Evolutionary conservation across 768 basidiomycete genomes (phyloP), one percentile per base, ranked within the genome.

Genomic region (Epithele typhae): DNA sequence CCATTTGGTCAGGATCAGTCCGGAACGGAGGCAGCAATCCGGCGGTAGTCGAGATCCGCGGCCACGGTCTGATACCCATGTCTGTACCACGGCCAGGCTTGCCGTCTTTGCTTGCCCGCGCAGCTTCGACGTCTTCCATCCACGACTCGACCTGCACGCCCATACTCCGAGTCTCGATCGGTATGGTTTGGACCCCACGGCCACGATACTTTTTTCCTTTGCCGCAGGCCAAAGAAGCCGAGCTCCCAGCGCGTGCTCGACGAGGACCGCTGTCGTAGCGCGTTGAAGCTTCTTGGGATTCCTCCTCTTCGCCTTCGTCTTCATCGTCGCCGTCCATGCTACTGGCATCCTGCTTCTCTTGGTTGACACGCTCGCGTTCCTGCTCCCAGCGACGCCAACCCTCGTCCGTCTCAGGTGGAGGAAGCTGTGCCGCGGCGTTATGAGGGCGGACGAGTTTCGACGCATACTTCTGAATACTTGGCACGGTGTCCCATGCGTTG

Each of bases 401-500:
- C 27, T 58, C 68, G 32, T 72, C 74, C 18, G 42, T 30, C 41
- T 75, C 76, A 48, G 77, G 77, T 6, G 75, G 69, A 39, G 82
- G 77, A 5, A 73, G 72, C 4, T 70, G 68, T 39, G 76, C 59
- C 5, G 61, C 39, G n/a, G 50, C 35, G 18, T 67, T 68, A 5
- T 72, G 60, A n/a, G 82, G 75, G 43, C 78, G 71, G 27, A 75
- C 76, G 25, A 83, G 67, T 51, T 72, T 73, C 12, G 77, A 73
- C 1, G 84, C 84, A 64, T 93, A 91, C 49, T 74, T 77, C 53
- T 86, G 81, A 46, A 92, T 92, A 50, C 81, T 82, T 6, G 90
- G 87, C 19, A 87, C 80, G 32, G 61, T 69, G 58, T 97, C 94
- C 90, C 91, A 92, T 2, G 86, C 87, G 65, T 96, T 92, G 5